Percentiles rank a stretch among this genome's conserved stretches.
Evolutionary conservation across 768 basidiomycete genomes (phyloP).

Genomic region (Gautieria morchelliformis): DNA sequence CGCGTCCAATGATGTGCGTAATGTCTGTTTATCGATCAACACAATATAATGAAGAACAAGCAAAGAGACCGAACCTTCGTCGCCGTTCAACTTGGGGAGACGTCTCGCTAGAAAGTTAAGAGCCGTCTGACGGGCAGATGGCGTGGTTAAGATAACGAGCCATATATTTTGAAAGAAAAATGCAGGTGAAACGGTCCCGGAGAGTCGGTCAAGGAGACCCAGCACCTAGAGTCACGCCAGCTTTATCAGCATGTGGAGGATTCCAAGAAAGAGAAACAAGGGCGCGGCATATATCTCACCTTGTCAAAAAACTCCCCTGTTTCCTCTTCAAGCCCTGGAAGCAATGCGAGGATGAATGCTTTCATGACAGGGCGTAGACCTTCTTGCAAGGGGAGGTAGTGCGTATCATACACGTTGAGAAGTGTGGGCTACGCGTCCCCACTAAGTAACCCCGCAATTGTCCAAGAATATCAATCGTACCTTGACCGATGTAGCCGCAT

Average conservation of each 20-base stretch:
- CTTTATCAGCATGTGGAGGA: not conserved
- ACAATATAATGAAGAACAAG: not conserved
- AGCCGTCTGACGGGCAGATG: slow-evolving; percentile 74
- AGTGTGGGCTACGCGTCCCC: slow-evolving; percentile 54
- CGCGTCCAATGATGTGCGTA: slow-evolving; percentile 64
- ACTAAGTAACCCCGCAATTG: not conserved
- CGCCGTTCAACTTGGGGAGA: slow-evolving; percentile 52
- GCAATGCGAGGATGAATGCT: slow-evolving; percentile 83
- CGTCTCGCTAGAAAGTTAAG: slow-evolving; percentile 81
- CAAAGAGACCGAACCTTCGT: slow-evolving; percentile 48
- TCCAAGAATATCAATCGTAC: slow-evolving; percentile 27
- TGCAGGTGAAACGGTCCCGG: slow-evolving; percentile 71
- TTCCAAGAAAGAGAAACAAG: not conserved
- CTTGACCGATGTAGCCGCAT: slow-evolving; percentile 97
- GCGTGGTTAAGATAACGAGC: slow-evolving; percentile 73
- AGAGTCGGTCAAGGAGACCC: slow-evolving; percentile 67
- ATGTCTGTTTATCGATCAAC: slow-evolving; percentile 36
- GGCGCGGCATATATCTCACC: slow-evolving; percentile 24
- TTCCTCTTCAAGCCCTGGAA: slow-evolving; percentile 96
- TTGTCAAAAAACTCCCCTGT: slow-evolving; percentile 96
- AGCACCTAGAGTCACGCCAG: slow-evolving; percentile 46
- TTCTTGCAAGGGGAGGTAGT: slow-evolving; percentile 80
- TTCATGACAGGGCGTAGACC: slow-evolving; percentile 86
- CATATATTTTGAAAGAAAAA: slow-evolving; percentile 97
- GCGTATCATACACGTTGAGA: slow-evolving; percentile 66